Evolutionary conservation across 2,329 filamentous ascomycete genomes (phyloP).

Genomic region (Sarocladiaceae sp.): DNA sequence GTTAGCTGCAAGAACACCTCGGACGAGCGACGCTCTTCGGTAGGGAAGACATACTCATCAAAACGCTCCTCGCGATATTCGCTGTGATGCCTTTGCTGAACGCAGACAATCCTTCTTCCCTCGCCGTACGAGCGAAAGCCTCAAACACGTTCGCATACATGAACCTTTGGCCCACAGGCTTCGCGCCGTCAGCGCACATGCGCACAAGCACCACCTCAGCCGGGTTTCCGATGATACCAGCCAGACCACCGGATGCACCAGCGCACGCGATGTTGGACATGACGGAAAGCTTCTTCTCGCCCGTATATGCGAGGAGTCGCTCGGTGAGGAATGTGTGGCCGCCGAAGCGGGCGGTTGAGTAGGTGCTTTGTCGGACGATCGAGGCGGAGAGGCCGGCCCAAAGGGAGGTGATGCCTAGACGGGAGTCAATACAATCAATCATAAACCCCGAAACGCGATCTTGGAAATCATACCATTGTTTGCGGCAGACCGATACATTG

Average conservation of each 20-base stretch:
- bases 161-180: conserved; percentile 29
- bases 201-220: conserved; percentile 39
- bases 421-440: neutral
- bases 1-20: neutral
- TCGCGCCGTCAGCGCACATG: conserved; percentile 43
- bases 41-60: conserved; percentile 35
- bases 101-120: conserved; percentile 33
- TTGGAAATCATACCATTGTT: conserved; percentile 28
- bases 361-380: conserved; percentile 38
- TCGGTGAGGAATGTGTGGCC: conserved; percentile 33
- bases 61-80: conserved; percentile 36
- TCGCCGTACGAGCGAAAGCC: conserved; percentile 27
- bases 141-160: conserved; percentile 32
- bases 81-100: conserved; percentile 34
- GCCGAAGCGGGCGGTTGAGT: conserved; percentile 40
- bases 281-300: conserved; percentile 24
- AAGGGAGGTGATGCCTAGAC: conserved; percentile 33
- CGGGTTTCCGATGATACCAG: conserved; percentile 41
- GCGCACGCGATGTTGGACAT: conserved; percentile 33
- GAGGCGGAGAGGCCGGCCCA: conserved; percentile 40
- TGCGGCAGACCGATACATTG: conserved; percentile 32
- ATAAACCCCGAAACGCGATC: neutral
- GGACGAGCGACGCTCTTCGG: no score
- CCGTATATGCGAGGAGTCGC: conserved; percentile 21
- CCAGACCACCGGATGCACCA: conserved; percentile 34